These are phyloP conservation scores for Auriscalpium microsporum DNA, from an alignment of 768 basidiomycete species.

Conservation along the genomic window DNA sequence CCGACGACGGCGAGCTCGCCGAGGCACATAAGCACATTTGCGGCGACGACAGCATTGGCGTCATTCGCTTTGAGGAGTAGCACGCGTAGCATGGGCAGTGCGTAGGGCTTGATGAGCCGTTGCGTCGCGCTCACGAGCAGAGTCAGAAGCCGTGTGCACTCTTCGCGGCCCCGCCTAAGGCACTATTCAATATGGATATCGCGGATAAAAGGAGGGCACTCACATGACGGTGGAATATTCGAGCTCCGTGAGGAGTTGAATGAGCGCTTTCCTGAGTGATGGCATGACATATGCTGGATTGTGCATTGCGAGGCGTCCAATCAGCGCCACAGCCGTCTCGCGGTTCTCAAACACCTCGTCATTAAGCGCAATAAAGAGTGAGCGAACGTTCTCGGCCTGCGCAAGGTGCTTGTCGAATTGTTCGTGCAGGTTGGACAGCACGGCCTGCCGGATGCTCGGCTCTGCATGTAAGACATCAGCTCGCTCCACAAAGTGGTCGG, in stretches of 20 bases:
- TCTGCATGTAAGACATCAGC: slow-evolving; percentile 6
- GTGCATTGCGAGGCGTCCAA: slow-evolving; percentile 87
- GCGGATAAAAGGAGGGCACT: slow-evolving; percentile 27
- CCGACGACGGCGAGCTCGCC: slow-evolving; percentile 91
- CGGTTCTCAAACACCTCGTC: slow-evolving; percentile 95
- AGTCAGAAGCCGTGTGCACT: slow-evolving; percentile 85
- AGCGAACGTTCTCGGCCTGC: slow-evolving; percentile 97
- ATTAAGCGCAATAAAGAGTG: slow-evolving; percentile 93
- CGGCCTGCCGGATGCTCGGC: slow-evolving; percentile 71
- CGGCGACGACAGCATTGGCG: slow-evolving; percentile 76
- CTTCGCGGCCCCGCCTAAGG: slow-evolving; percentile 74
- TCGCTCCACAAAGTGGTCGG: slow-evolving; percentile 6
- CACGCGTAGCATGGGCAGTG: slow-evolving; percentile 88
- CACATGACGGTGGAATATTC: slow-evolving; percentile 88
- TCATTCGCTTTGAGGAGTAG: slow-evolving; percentile 87
- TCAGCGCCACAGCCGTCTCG: slow-evolving; percentile 80
- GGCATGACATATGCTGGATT: slow-evolving; percentile 99
- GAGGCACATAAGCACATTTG: slow-evolving; percentile 88
- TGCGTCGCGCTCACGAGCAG: slow-evolving; percentile 87
- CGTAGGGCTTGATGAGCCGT: slow-evolving; percentile 91
- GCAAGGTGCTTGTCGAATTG: slow-evolving; percentile 95
- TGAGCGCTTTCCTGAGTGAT: slow-evolving; percentile 87
- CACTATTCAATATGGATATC: slow-evolving; percentile 4
- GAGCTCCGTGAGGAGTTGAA: slow-evolving; percentile 91
- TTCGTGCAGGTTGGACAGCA: slow-evolving; percentile 80